These are phyloP conservation scores for Pleodorina starrii DNA, from an alignment of 139 green algal genomes.

Conservation along the genomic window DNA sequence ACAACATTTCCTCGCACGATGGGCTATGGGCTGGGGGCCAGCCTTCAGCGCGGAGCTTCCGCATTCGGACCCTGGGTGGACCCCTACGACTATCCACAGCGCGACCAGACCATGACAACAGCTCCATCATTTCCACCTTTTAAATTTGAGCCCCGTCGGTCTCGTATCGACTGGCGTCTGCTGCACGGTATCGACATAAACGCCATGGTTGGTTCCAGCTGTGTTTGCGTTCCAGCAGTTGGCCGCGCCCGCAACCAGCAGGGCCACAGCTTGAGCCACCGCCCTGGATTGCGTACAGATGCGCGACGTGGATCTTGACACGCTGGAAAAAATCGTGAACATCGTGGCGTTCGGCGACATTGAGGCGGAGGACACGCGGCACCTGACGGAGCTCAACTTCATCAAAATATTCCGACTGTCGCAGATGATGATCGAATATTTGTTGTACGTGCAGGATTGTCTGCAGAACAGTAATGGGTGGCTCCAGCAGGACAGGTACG, in stretches of 20 bases:
- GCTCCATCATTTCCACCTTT: constrained; percentile 64
- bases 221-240: background rate
- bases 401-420: constrained; percentile 79
- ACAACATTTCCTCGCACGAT: constrained; percentile 40
- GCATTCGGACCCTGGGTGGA: constrained; percentile 12
- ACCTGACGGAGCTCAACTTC: constrained; percentile 79
- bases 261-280: background rate
- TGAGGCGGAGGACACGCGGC: constrained; percentile 76
- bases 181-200: constrained; percentile 77
- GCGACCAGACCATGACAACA: constrained; percentile 32
- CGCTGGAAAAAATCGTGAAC: constrained; percentile 72
- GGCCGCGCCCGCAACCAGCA: background rate
- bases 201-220: constrained; percentile 61
- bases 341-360: constrained; percentile 78
- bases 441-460: constrained; percentile 87
- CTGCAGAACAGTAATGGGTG: constrained; percentile 67
- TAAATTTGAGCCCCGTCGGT: constrained; percentile 64
- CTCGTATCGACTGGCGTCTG: constrained; percentile 78
- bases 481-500: constrained; percentile 68
- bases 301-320: constrained; percentile 76
- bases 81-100: constrained; percentile 27
- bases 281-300: constrained; percentile 53
- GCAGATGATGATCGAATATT: constrained; percentile 87
- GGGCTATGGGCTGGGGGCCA: background rate
- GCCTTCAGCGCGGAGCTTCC: background rate